These are phyloP conservation scores for Leucaena leucocephala DNA, from an alignment of 306 rosid genomes.

Conservation along the genomic window DNA sequence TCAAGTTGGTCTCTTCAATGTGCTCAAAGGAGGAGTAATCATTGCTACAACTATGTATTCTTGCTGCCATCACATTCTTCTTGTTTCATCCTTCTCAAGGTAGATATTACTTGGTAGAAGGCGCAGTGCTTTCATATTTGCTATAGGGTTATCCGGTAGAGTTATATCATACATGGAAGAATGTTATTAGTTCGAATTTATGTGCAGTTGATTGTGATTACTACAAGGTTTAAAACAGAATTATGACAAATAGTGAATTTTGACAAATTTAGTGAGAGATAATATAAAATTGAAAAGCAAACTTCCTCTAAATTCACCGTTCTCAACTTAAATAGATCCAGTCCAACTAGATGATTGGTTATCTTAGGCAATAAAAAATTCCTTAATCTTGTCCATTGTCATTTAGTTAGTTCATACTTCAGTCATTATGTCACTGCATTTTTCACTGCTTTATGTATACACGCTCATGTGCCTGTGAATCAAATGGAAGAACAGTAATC, in stretches of 20 bases:
- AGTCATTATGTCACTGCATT: neutral
- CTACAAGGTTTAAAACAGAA: no score
- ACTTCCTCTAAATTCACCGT: neutral
- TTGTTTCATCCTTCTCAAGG: conserved; percentile 15
- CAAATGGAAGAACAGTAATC: neutral
- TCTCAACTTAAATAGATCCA: neutral
- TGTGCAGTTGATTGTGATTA: no score
- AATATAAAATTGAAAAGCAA: neutral
- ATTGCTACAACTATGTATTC: conserved; percentile 18
- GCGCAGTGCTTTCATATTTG: no score
- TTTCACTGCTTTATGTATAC: neutral
- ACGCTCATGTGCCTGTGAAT: neutral
- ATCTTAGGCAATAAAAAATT: neutral
- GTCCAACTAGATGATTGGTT: neutral
- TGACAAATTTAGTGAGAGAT: neutral
- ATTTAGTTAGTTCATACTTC: neutral
- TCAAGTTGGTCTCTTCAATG: conserved; percentile 66
- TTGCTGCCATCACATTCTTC: conserved; percentile 30
- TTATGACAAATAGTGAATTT: neutral
- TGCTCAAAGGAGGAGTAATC: conserved; percentile 49
- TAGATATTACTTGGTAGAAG: no score
- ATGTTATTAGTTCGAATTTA: no score
- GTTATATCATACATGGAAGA: no score
- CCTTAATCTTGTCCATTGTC: neutral
- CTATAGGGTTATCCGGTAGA: no score